Evolutionary conservation across 345 rosid species (phyloP).

Genomic region (Dimocarpus longan): DNA sequence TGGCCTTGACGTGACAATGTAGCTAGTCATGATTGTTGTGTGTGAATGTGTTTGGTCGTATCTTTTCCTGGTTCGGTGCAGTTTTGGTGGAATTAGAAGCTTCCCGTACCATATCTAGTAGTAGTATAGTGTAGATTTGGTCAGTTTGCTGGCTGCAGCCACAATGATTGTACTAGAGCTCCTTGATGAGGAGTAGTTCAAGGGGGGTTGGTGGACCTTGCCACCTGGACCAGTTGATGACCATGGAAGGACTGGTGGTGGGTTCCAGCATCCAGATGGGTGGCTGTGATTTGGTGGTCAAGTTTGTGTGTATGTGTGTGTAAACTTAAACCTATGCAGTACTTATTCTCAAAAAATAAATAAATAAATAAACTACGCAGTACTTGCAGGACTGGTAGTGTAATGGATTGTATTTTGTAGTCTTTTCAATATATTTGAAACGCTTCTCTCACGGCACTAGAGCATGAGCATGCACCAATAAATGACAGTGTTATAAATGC

Average conservation of each 20-base stretch:
- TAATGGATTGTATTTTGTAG: no score
- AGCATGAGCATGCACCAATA: no score
- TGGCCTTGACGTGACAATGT: not conserved
- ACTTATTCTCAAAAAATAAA: no score
- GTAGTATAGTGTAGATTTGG: not conserved
- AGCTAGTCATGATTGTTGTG: not conserved
- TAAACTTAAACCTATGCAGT: no score
- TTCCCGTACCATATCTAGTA: not conserved
- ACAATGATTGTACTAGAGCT: not conserved
- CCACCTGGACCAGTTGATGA: constrained; percentile 34
- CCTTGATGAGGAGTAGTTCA: not conserved
- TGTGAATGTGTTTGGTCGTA: not conserved
- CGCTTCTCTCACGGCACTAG: no score
- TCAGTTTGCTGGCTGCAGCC: not conserved
- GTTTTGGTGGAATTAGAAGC: not conserved
- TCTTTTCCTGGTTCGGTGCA: not conserved
- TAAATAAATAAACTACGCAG: no score
- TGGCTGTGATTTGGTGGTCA: not conserved
- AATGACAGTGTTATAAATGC: no score
- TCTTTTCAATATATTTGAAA: no score
- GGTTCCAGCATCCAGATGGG: constrained; percentile 39
- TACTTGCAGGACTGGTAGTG: no score
- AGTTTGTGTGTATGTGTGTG: not conserved
- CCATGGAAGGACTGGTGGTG: constrained; percentile 28
- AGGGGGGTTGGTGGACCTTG: constrained; percentile 36